Evolutionary conservation across 2,329 filamentous ascomycete genomes (phyloP).

Genomic region (Berkeleyomyces rouxiae): DNA sequence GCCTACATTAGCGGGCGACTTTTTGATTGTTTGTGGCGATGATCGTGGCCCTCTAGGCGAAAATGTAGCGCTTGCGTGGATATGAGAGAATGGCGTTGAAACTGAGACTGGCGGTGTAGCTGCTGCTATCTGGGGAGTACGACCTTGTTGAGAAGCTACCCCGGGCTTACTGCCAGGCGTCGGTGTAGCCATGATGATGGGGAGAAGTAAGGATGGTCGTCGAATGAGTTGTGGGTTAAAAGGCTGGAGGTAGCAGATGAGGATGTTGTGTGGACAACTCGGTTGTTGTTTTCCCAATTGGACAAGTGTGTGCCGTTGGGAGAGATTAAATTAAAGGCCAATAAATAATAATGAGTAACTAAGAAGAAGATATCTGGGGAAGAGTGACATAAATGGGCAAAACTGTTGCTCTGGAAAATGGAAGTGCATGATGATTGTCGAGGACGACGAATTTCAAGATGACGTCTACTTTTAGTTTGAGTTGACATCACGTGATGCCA

Average conservation of each 20-base stretch:
- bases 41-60: conserved; percentile 41
- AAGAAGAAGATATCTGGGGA: too few species aligned
- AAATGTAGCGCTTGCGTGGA: conserved; percentile 38
- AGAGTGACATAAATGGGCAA: too few species aligned
- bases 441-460: too few species aligned
- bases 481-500: too few species aligned
- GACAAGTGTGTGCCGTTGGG: too few species aligned
- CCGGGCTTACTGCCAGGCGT: conserved; percentile 31
- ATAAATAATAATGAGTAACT: too few species aligned
- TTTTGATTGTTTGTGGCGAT: conserved; percentile 48
- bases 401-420: too few species aligned
- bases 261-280: not conserved
- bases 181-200: conserved; percentile 29
- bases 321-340: too few species aligned
- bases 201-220: not conserved
- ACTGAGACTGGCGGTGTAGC: conserved; percentile 41
- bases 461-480: too few species aligned
- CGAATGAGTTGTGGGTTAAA: not conserved
- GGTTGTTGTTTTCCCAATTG: not conserved
- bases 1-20: conserved; percentile 39
- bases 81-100: conserved; percentile 46
- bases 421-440: too few species aligned
- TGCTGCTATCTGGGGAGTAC: conserved; percentile 32
- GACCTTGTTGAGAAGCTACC: conserved; percentile 25
- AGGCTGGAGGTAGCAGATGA: not conserved